A percentile compares a stretch with the other conserved stretches of the same genome.
phyloP scores from a whole-genome alignment of 208 protist genomes.

The Sergeia podlipaevii region DNA sequence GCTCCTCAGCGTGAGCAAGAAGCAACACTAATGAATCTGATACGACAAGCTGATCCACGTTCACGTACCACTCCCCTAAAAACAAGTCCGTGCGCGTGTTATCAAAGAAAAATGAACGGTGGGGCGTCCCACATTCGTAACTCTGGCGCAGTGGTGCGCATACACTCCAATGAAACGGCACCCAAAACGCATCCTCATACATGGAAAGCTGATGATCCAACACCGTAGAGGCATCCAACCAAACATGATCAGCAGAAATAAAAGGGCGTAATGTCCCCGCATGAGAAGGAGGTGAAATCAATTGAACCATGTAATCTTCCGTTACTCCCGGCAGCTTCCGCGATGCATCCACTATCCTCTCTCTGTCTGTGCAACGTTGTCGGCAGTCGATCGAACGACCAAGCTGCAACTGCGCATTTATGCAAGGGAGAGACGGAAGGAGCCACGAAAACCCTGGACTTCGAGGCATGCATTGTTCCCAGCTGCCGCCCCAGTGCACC shows the following conservation, averaged over 20 bases:
- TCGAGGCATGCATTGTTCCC: not conserved
- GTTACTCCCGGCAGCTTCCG: not conserved
- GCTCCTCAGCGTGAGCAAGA: too few species aligned
- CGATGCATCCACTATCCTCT: not conserved
- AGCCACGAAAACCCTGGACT: not conserved
- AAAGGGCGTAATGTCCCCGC: conserved; percentile 11
- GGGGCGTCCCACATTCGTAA: too few species aligned
- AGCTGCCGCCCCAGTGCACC: conserved; percentile 14
- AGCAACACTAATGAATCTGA: too few species aligned
- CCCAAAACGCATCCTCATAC: conserved; percentile 43
- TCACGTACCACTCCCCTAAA: too few species aligned
- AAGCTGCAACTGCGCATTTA: conserved; percentile 3
- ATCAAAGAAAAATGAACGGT: too few species aligned
- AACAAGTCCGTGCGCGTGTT: too few species aligned
- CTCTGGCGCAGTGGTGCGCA: too few species aligned
- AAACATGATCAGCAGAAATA: conserved; percentile 29
- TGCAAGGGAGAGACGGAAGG: not conserved
- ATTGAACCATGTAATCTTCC: conserved; percentile 22
- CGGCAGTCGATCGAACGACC: not conserved
- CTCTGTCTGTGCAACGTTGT: not conserved
- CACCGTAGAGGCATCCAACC: conserved; percentile 31
- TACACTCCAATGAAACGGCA: too few species aligned
- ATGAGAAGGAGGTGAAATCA: conserved; percentile 16
- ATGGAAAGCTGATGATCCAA: conserved; percentile 12
- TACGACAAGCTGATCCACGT: too few species aligned